Conservation (phyloP, 306 rosid species). For the Herpetospermum pedunculosum region DNA sequence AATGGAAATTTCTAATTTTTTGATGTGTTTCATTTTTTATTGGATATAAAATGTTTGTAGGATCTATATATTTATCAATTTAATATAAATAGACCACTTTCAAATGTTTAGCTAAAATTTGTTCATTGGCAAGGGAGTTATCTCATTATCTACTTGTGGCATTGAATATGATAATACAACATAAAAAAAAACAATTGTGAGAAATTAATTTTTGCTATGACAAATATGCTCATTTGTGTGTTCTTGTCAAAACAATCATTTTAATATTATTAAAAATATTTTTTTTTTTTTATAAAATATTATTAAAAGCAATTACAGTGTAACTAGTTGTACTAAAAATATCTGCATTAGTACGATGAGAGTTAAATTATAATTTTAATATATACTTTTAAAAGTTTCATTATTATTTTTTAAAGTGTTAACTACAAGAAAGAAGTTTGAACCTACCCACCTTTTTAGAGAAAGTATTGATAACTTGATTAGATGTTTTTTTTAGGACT, state of each 20-base stretch:
- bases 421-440: neutral
- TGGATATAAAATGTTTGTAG: neutral
- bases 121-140: neutral
- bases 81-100: neutral
- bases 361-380: neutral
- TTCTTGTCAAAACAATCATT: neutral
- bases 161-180: neutral
- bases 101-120: neutral
- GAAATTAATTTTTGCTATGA: neutral
- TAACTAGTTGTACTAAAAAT: too few species aligned
- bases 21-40: neutral
- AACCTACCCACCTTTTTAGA: too few species aligned
- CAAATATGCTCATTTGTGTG: neutral
- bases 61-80: neutral
- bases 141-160: neutral
- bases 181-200: neutral
- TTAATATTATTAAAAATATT: too few species aligned
- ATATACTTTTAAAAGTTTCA: neutral
- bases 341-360: neutral
- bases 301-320: neutral
- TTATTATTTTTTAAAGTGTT: neutral
- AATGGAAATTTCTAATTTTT: neutral
- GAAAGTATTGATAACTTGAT: too few species aligned
- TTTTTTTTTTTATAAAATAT: too few species aligned
- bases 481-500: too few species aligned